Evolutionary conservation across 495 filamentous ascomycete species (phyloP).

Genomic region (Neurospora hispaniola): DNA sequence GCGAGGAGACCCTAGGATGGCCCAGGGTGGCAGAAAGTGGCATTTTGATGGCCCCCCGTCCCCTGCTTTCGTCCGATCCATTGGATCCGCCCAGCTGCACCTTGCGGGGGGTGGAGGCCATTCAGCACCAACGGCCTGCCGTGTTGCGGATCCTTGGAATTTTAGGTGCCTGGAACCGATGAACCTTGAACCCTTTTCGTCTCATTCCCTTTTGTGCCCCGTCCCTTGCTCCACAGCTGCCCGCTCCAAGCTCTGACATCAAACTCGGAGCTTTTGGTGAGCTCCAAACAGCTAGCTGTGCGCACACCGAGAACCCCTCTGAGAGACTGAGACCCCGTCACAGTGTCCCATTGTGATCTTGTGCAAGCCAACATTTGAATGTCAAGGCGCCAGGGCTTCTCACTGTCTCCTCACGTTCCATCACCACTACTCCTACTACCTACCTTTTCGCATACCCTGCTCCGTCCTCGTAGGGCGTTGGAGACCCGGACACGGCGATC

Average conservation of each 20-base stretch:
- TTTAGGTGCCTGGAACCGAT: background rate
- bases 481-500: background rate
- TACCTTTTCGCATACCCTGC: background rate
- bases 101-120: background rate
- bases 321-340: background rate
- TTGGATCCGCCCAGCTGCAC: constrained; percentile 1
- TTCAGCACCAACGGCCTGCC: background rate
- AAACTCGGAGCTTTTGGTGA: background rate
- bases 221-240: background rate
- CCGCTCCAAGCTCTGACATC: background rate
- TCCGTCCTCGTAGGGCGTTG: background rate
- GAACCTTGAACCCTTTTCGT: background rate
- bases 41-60: background rate
- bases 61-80: constrained; percentile 5
- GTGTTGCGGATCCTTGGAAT: background rate
- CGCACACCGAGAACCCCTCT: background rate
- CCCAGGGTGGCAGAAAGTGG: background rate
- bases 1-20: background rate
- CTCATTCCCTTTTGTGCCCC: background rate
- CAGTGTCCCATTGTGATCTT: background rate
- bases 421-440: background rate
- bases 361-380: background rate
- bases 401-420: background rate
- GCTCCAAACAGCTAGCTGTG: background rate
- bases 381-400: background rate